phyloP scores from a whole-genome alignment of 768 basidiomycete genomes.

The Kwoniella sp. region DNA sequence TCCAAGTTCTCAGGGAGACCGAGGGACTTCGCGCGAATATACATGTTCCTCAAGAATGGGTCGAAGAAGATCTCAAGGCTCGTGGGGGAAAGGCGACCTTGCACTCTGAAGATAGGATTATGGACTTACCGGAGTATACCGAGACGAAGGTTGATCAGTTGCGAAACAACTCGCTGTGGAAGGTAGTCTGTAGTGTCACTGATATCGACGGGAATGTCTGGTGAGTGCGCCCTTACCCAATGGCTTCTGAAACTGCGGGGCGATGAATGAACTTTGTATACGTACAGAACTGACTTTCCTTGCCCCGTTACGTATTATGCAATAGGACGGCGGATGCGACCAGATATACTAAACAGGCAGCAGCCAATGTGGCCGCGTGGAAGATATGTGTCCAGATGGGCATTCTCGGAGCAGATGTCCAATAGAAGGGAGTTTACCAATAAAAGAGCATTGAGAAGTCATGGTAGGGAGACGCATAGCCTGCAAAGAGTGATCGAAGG shows the following conservation, averaged over 20 bases:
- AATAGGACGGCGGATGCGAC: slow-evolving; percentile 14
- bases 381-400: slow-evolving; percentile 19
- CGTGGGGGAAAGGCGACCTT: slow-evolving; percentile 9
- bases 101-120: neutral
- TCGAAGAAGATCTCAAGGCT: slow-evolving; percentile 27
- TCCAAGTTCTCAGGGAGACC: neutral
- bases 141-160: neutral
- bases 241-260: no score
- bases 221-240: no score
- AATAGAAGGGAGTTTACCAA: neutral
- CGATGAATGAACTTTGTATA: no score
- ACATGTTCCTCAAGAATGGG: slow-evolving; percentile 12
- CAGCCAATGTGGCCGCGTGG: slow-evolving; percentile 22
- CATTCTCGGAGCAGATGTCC: slow-evolving; percentile 7
- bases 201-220: neutral
- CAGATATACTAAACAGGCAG: slow-evolving; percentile 12
- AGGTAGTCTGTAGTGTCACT: neutral
- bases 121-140: neutral
- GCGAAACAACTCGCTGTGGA: neutral
- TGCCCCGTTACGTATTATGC: no score
- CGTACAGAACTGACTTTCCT: no score
- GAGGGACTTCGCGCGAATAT: neutral
- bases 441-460: no score
- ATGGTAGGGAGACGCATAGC: no score
- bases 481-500: no score